Percentiles rank a stretch among this genome's conserved stretches.
Evolutionary conservation across 345 rosid genomes (phyloP).

Genomic region (Erodium maritimum): DNA sequence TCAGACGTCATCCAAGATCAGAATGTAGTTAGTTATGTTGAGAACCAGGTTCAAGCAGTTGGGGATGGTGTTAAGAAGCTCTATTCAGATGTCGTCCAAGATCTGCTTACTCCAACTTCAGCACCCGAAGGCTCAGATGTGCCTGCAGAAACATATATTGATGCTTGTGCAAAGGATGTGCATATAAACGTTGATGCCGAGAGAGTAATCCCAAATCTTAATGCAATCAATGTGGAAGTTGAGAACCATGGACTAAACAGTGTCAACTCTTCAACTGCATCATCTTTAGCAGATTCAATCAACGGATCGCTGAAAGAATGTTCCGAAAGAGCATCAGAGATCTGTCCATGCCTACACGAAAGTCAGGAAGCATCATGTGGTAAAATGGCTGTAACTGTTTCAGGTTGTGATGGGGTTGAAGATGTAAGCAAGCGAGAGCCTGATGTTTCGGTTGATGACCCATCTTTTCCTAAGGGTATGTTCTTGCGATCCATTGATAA

Average conservation of each 20-base stretch:
- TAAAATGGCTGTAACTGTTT: constrained; percentile 15
- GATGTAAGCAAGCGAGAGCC: constrained; percentile 6
- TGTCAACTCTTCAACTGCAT: constrained; percentile 24
- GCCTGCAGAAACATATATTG: constrained; percentile 20
- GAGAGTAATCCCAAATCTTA: constrained; percentile 18
- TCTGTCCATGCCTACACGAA: constrained; percentile 7
- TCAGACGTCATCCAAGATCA: constrained; percentile 50
- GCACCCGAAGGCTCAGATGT: constrained; percentile 23
- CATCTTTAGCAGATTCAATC: constrained; percentile 1
- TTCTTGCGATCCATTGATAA: constrained; percentile 10
- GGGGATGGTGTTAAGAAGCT: constrained; percentile 65
- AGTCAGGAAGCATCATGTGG: constrained; percentile 14
- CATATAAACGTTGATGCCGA: constrained; percentile 19
- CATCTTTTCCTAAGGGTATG: constrained; percentile 3
- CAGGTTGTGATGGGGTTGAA: constrained; percentile 11
- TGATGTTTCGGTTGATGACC: constrained; percentile 6
- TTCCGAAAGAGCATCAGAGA: constrained; percentile 3
- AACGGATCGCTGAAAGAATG: constrained; percentile 14
- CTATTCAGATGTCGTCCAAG: constrained; percentile 61
- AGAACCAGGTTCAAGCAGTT: constrained; percentile 67
- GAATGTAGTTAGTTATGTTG: constrained; percentile 71
- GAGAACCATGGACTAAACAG: constrained; percentile 20
- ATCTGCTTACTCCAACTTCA: constrained; percentile 41
- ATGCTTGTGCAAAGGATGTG: constrained; percentile 28
- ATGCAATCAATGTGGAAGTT: constrained; percentile 16